Evolutionary conservation across 2,329 filamentous ascomycete species (phyloP), one percentile per base, ranked within the genome.

Genomic region (Aspergillus sergii): DNA sequence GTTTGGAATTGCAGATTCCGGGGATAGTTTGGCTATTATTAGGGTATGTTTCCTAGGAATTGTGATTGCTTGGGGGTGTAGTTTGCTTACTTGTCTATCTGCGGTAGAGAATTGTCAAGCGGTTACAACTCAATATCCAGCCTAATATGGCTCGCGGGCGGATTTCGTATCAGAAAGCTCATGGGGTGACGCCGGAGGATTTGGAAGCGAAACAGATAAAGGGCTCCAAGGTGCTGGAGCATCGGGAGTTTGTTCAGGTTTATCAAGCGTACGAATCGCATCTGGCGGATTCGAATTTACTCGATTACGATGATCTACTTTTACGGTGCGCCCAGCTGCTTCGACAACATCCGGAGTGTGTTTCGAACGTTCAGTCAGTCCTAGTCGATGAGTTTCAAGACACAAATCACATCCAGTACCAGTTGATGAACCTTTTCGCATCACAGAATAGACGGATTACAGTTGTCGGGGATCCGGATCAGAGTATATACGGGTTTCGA

Each of bases 321-420:
- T 83, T 97, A 16, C 88, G 89, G 69, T 97, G 94, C 68, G 90
- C 91, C 10, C 88, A 96, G 63, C 84, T 99, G 12, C 84, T 99
- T 23, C 85, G 84, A 63, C 81, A 84, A 23, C 86, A 91, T 68
- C 92, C 94, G 0, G 83, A 86, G 16, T 97, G 94, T 71, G 94
- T 97, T 3, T 89, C 89, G 16, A 97, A 97, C 69, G 89, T 99
- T 21, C 89, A 97, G 76, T 88, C 92, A 0, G 93, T 98, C 8
- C 84, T 99, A 53, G 96, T 99, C 66, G 94, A 99, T 75, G 94
- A 99, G 74, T 99, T 97, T 67, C 94, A 99, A 78, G 94, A 99
- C 78, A 98, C 94, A 9, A 99, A 98, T 74, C 87, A 92, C 23
- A 89, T 97, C 5, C 94, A 99, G 76, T 98, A 96, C 72, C 93